phyloP scores from a whole-genome alignment of 2,329 filamentous ascomycete genomes.

The Incumbomyces delicatus region DNA sequence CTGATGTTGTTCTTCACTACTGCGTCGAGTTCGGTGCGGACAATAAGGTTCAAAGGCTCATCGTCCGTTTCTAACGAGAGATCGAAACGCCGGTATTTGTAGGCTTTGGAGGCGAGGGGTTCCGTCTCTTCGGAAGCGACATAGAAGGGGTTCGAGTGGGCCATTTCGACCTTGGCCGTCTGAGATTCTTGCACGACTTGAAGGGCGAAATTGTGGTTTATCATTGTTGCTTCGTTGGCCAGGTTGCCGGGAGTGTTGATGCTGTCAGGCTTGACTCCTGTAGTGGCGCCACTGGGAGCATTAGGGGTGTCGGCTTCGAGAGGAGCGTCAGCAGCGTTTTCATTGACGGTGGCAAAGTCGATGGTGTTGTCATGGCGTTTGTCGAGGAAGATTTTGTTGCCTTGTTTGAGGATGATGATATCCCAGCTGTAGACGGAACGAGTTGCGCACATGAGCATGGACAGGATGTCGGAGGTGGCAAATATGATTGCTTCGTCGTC shows the following conservation, averaged over 20 bases:
- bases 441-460: conserved; percentile 97
- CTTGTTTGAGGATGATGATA: conserved; percentile 83
- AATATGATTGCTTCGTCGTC: conserved; percentile 95
- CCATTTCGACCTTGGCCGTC: conserved; percentile 68
- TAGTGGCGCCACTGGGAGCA: conserved; percentile 22
- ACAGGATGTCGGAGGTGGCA: conserved; percentile 91
- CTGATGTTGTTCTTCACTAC: conserved; percentile 89
- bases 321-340: conserved; percentile 92
- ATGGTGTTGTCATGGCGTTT: conserved; percentile 92
- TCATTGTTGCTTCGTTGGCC: conserved; percentile 95
- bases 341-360: conserved; percentile 97
- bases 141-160: conserved; percentile 93
- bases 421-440: conserved; percentile 98
- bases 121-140: conserved; percentile 86
- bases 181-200: conserved; percentile 84
- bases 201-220: conserved; percentile 99
- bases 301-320: conserved; percentile 68
- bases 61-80: conserved; percentile 83
- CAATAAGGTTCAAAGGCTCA: conserved; percentile 83
- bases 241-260: conserved; percentile 92
- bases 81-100: conserved; percentile 97
- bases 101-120: conserved; percentile 87
- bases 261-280: conserved; percentile 68
- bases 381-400: conserved; percentile 96
- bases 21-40: conserved; percentile 90